phyloP scores from a whole-genome alignment of 495 filamentous ascomycete genomes.

The Penicillium samsonianum region DNA sequence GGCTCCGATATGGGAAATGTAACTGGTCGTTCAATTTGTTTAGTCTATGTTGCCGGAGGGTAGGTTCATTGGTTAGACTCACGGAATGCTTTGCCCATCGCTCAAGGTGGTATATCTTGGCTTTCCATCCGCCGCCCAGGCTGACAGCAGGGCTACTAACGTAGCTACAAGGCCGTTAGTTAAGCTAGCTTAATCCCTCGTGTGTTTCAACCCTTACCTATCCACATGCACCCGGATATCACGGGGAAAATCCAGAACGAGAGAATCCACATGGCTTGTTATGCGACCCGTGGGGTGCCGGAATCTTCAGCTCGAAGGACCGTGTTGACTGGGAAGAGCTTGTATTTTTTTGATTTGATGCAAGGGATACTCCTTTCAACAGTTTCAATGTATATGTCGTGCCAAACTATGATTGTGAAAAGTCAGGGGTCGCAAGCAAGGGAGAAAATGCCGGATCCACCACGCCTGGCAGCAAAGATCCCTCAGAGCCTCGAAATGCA shows the following conservation, averaged over 20 bases:
- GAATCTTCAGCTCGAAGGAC: neutral
- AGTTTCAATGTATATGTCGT: neutral
- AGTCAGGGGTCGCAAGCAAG: constrained; percentile 2
- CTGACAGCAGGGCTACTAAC: constrained; percentile 59
- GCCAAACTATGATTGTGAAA: neutral
- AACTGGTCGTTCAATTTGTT: constrained; percentile 14
- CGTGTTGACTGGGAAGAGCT: neutral
- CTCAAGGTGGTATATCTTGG: constrained; percentile 63
- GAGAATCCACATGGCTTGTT: constrained; percentile 32
- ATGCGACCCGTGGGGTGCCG: constrained; percentile 2
- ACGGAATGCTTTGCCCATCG: constrained; percentile 60
- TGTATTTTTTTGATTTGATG: constrained; percentile 2
- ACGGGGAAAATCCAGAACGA: constrained; percentile 68
- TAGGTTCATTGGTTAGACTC: constrained; percentile 24
- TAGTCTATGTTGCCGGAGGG: neutral
- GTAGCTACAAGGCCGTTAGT: constrained; percentile 39
- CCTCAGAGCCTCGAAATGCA: neutral
- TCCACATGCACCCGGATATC: constrained; percentile 68
- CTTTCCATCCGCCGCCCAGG: constrained; percentile 61
- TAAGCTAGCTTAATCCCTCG: neutral
- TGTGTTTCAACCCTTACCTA: constrained; percentile 42
- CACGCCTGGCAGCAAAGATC: neutral
- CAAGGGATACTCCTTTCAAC: constrained; percentile 1
- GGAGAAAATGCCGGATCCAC: neutral
- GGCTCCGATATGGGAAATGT: constrained; percentile 74